phyloP scores from a whole-genome alignment of 2,329 filamentous ascomycete genomes.

The Raffaelea arxii region DNA sequence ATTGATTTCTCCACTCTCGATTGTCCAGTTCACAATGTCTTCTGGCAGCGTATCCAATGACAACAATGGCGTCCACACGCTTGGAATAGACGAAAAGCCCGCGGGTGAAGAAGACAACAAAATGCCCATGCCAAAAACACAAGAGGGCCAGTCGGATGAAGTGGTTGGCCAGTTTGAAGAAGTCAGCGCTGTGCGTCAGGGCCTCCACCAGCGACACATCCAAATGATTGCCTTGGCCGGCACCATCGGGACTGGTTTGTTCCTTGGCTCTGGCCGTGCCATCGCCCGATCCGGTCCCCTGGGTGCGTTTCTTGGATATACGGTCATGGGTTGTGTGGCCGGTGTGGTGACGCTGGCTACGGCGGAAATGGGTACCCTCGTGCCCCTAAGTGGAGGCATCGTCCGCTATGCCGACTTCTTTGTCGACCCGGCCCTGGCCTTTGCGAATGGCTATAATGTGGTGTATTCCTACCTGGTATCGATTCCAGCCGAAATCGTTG shows the following conservation, averaged over 20 bases:
- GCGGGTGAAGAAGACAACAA: no score
- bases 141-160: no score
- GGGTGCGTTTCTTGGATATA: conserved; percentile 22
- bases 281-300: conserved; percentile 11
- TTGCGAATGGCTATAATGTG: conserved; percentile 39
- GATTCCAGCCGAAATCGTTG: conserved; percentile 36
- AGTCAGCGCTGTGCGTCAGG: conserved; percentile 6
- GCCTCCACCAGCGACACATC: conserved; percentile 34
- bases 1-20: no score
- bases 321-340: conserved; percentile 23
- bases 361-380: conserved; percentile 49
- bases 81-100: no score
- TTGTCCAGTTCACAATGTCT: no score
- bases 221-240: conserved; percentile 41
- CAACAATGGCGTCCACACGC: no score
- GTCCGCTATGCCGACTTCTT: conserved; percentile 35
- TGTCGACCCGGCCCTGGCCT: conserved; percentile 34
- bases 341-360: conserved; percentile 26
- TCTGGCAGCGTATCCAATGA: no score
- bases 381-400: conserved; percentile 44
- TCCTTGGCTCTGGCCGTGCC: conserved; percentile 8
- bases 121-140: no score
- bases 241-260: conserved; percentile 32
- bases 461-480: conserved; percentile 39
- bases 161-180: no score